A percentile compares a stretch with the other conserved stretches of the same genome.
Conservation (phyloP, 2,329 filamentous ascomycete genomes). For the Aphanocladium album region DNA sequence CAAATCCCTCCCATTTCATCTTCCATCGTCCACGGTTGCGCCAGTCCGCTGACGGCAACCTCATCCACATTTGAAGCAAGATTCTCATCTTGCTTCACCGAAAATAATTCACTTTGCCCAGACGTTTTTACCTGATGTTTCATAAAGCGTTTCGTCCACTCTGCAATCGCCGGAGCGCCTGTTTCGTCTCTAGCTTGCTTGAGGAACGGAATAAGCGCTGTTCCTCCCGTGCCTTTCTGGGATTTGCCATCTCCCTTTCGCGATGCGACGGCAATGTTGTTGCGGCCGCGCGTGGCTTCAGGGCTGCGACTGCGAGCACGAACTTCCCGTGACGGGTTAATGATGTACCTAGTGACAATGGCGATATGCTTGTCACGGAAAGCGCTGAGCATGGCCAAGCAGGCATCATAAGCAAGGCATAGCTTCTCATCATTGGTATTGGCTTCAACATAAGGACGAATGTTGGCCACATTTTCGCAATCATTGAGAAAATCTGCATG, state of each 20-base stretch:
- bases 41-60: conserved; percentile 60
- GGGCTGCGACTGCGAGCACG: conserved; percentile 56
- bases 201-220: conserved; percentile 87
- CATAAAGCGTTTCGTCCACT: conserved; percentile 57
- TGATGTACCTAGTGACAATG: conserved; percentile 93
- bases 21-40: conserved; percentile 84
- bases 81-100: conserved; percentile 45
- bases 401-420: conserved; percentile 82
- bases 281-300: conserved; percentile 40
- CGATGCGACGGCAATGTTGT: conserved; percentile 61
- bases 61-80: conserved; percentile 37
- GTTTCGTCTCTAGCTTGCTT: conserved; percentile 97
- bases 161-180: conserved; percentile 76
- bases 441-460: conserved; percentile 72
- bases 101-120: conserved; percentile 52
- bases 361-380: conserved; percentile 94
- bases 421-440: conserved; percentile 59
- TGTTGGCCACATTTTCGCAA: conserved; percentile 74
- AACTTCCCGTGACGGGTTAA: conserved; percentile 76
- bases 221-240: conserved; percentile 86
- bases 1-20: conserved; percentile 66
- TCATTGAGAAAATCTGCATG: conserved; percentile 87
- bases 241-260: conserved; percentile 48
- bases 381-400: conserved; percentile 61
- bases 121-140: conserved; percentile 44